A percentile compares a stretch with the other conserved stretches of the same genome.
These are phyloP conservation scores for Cutaneotrichosporon daszewskae DNA, from an alignment of 1,284 basidiomycete species.

Conservation along the genomic window DNA sequence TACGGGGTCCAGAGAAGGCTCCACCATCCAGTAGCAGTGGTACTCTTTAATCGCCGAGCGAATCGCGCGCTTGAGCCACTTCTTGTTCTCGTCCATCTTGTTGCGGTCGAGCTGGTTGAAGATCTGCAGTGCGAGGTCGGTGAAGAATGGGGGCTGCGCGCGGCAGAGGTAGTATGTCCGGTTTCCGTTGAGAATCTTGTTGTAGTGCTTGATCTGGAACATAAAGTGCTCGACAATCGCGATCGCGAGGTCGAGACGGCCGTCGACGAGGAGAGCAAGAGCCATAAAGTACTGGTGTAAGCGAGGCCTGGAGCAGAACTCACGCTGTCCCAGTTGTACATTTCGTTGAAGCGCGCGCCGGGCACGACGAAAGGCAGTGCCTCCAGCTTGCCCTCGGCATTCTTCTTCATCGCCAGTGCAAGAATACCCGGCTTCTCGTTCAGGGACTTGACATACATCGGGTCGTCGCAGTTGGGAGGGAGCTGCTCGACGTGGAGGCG, in stretches of 20 bases:
- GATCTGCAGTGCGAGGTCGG: constrained; percentile 96
- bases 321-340: constrained; percentile 50
- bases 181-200: constrained; percentile 59
- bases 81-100: constrained; percentile 72
- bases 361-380: constrained; percentile 96
- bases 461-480: constrained; percentile 77
- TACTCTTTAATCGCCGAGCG: constrained; percentile 98
- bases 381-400: constrained; percentile 75
- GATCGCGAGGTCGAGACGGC: constrained; percentile 86
- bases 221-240: constrained; percentile 98
- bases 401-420: constrained; percentile 85
- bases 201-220: constrained; percentile 97
- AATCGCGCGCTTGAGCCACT: constrained; percentile 90
- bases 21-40: constrained; percentile 91
- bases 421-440: constrained; percentile 91
- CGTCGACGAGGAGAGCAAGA: constrained; percentile 87
- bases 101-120: constrained; percentile 89
- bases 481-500: constrained; percentile 85
- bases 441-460: constrained; percentile 81
- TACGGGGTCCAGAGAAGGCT: constrained; percentile 86
- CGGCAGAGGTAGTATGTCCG: constrained; percentile 72
- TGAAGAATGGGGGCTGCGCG: constrained; percentile 95
- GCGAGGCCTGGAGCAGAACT: constrained; percentile 14
- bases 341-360: constrained; percentile 96
- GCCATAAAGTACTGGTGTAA: constrained; percentile 43